A percentile compares a stretch with the other conserved stretches of the same genome.
These are phyloP conservation scores for Kokia cookei DNA, from an alignment of 441 rosid species.

Conservation along the genomic window DNA sequence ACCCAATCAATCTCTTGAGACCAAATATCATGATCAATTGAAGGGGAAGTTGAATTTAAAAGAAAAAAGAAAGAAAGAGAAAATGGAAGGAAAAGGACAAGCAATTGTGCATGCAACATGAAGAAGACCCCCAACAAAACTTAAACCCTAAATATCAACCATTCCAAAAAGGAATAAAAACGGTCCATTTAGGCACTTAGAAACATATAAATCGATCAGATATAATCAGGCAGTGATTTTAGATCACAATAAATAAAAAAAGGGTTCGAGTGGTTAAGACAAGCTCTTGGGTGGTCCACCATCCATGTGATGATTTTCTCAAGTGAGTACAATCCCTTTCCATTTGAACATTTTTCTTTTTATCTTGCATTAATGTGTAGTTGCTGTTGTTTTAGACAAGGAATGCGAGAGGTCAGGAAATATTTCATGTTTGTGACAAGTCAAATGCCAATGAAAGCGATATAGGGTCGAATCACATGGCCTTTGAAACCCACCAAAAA, in stretches of 20 bases:
- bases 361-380: neutral
- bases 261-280: neutral
- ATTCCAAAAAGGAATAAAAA: neutral
- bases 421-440: neutral
- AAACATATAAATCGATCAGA: neutral
- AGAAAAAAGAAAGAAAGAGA: neutral
- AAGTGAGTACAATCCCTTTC: neutral
- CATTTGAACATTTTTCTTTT: neutral
- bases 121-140: neutral
- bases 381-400: neutral
- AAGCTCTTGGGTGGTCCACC: slow-evolving; percentile 2
- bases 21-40: neutral
- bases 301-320: neutral
- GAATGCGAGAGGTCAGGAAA: neutral
- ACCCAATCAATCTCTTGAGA: too few species aligned
- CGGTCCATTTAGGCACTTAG: neutral
- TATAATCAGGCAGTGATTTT: neutral
- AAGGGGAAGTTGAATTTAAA: neutral
- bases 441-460: neutral
- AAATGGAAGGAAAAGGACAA: neutral
- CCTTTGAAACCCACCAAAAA: neutral
- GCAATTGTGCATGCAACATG: slow-evolving; percentile 10
- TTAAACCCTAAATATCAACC: neutral
- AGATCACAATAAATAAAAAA: neutral
- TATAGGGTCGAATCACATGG: neutral